Base-by-base conservation (phyloP, 2,329 filamentous ascomycete genomes). In the Colletotrichum musae region DNA sequence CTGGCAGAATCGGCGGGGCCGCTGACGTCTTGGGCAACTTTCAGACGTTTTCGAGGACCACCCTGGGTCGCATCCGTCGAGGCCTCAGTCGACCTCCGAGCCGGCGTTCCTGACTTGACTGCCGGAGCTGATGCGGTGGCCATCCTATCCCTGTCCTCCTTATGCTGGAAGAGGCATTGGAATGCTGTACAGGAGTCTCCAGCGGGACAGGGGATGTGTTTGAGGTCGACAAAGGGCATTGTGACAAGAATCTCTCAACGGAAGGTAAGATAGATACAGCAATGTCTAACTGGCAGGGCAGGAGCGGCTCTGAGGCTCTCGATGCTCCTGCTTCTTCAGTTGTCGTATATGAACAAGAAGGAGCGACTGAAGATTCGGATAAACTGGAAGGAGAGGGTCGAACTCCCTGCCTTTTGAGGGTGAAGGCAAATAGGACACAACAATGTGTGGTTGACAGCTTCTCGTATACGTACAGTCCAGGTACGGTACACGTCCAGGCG, bases 141-240 rank as follows among this genome's bases (percentile, higher is more conserved):
- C 67, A 70, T 57, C 62, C 48, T 57, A 63, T 74, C 58, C 15
- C 75, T 75, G 36, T 85, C 81, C 21, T 73, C 75, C 41, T 77
- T 76, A 72, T 87, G 84, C 32, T 83, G 82, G 72, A 87, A 87
- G 47, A 87, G 80, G 72, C 85, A 87, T 69, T 83, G 79, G 72
- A 85, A 86, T 16, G 85, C 84, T 9, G 81, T 84, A 73, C 85
- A 87, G 2, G 70, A 77, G 54, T 81, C 78, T 58, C 85, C 85
- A 21, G 83, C 84, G 6, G 85, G 85, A 72, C 85, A 87, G 10
- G 84, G 83, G 56, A 87, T 82, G 68, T 81, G 82, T 73, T 86
- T 87, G 70, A 87, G 83, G 54, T 66, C 61, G 28, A 70, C 63
- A 32, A 73, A 68, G 43, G 72, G 70, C 66, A 75, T 74, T 63